Evolutionary conservation across 1,284 basidiomycete species (phyloP), one percentile per base, ranked within the genome.

Genomic region (Neolentinus lepideus): DNA sequence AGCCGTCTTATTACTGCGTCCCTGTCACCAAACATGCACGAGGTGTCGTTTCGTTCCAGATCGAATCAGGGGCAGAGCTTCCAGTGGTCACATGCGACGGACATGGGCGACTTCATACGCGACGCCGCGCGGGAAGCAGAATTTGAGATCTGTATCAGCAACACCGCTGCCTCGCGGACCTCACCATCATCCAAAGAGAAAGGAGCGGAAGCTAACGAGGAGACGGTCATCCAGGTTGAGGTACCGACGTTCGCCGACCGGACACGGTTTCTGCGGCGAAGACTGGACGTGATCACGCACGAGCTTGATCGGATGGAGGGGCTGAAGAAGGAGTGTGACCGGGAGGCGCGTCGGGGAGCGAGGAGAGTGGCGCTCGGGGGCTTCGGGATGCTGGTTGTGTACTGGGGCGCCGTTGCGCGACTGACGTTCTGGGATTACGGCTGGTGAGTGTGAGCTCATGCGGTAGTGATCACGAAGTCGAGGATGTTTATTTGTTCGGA

Each of bases 1-100:
- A 71, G 75, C 57, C 71, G 73, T 10, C 75, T 83, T 43, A 78
- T 83, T 24, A 62, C 71, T 24, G 68, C 74, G 3, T 77, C 77
- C 2, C 64, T 81, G 27, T 54, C 73, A 19, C 65, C 66, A 6
- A 62, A 72, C 1, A 67, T 70, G 1, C 63, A 66, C 25, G 59
- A 67, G 10, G 71, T 83, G 31, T 73, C 76, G 31, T 84, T 81
- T 65, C 72, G 75, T 36, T 73, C 70, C 61, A 68, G 67, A 0
- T 71, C 77, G 2, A 70, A 64, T 6, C 60, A 69, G 1, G 58
- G 66, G 48, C 71, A 75, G 4, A 64, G 70, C 22, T 69, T 74
- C 54, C 75, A 81, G 57, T 87, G 85, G 85, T 77, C 77, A n/a
- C 79, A 83, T 56, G 79, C 79, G 2, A 88, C 84, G 0, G 84